Conservation (phyloP, 176 grass and related monocot genomes). For the Saccharum officinarum region DNA sequence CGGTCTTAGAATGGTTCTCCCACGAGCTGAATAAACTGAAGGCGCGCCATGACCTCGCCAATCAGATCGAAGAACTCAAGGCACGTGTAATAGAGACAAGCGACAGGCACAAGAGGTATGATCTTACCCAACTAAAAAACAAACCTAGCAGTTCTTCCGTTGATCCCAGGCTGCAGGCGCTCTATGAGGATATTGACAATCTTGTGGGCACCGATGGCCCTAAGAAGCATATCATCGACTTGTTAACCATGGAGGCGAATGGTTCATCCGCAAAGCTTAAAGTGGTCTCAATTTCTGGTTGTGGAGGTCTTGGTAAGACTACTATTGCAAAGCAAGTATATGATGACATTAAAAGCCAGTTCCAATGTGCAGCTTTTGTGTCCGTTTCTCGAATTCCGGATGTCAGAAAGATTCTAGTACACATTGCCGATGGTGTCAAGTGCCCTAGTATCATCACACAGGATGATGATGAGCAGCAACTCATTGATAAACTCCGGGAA, state of each 20-base stretch:
- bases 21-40: neutral
- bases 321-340: conserved; percentile 4
- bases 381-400: neutral
- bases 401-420: neutral
- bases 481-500: neutral
- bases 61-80: neutral
- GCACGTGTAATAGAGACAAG: neutral
- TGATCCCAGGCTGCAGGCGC: neutral
- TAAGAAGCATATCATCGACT: neutral
- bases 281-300: neutral
- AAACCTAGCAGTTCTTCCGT: neutral
- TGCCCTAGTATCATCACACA: neutral
- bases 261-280: neutral
- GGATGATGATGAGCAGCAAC: neutral
- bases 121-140: neutral
- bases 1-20: neutral
- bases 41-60: neutral
- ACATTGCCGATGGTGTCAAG: neutral
- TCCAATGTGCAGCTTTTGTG: neutral
- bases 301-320: conserved; percentile 26
- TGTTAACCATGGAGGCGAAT: neutral
- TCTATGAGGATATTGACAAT: neutral
- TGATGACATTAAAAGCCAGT: accelerated
- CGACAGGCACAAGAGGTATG: conserved; percentile 4
- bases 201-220: neutral